These are phyloP conservation scores for Colletotrichum graminicola DNA, from an alignment of 2,329 filamentous ascomycete species.

Conservation along the genomic window DNA sequence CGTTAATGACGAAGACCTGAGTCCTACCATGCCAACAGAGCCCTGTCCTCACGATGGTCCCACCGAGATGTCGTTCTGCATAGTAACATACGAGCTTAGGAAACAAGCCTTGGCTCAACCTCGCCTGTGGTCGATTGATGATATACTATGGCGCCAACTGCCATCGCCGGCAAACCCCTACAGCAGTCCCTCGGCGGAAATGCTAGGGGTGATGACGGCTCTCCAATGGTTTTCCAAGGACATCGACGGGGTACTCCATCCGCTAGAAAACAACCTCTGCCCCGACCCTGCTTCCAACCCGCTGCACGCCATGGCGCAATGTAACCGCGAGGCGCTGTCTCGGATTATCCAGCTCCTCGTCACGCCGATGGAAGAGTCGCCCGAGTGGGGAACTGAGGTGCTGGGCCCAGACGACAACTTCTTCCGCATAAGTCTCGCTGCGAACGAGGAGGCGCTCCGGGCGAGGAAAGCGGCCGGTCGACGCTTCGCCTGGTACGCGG, in stretches of 20 bases:
- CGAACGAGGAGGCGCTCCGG: background rate
- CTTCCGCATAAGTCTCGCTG: conserved; percentile 51
- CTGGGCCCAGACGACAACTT: conserved; percentile 55
- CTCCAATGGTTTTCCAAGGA: background rate
- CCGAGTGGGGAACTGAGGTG: conserved; percentile 63
- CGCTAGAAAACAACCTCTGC: background rate
- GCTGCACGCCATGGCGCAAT: conserved; percentile 15
- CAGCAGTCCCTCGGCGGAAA: background rate
- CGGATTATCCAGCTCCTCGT: conserved; percentile 51
- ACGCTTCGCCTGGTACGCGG: conserved; percentile 67
- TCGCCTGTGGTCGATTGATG: background rate
- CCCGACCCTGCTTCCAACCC: conserved; percentile 5
- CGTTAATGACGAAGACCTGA: conserved; percentile 12
- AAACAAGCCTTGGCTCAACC: background rate
- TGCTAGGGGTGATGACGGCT: background rate
- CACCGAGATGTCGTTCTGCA: conserved; percentile 12
- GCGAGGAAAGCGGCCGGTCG: background rate
- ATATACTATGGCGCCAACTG: background rate
- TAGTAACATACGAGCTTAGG: conserved; percentile 14
- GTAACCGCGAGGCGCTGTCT: background rate
- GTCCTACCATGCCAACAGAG: background rate
- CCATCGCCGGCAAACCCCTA: background rate
- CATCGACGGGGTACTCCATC: background rate
- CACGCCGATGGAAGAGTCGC: conserved; percentile 59
- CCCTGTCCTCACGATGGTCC: background rate